These are phyloP conservation scores for Macaranga tanarius DNA, from an alignment of 441 rosid species.

Conservation along the genomic window DNA sequence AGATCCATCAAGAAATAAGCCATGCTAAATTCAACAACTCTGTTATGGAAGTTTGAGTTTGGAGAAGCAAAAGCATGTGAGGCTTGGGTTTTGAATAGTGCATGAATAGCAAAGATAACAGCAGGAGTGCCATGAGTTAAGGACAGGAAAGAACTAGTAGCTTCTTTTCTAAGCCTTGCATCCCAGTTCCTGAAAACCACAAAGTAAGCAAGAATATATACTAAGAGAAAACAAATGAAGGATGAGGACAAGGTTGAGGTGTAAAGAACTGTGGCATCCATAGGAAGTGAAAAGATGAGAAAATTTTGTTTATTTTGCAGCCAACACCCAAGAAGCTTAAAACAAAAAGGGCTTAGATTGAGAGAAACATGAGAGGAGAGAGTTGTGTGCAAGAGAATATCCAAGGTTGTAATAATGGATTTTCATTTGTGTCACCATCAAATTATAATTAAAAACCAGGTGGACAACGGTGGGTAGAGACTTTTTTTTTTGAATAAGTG, in stretches of 20 bases:
- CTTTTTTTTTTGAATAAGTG: too few relatives aligned
- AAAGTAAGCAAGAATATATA: constrained; percentile 50
- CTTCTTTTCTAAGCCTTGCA: constrained; percentile 45
- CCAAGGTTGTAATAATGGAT: background rate
- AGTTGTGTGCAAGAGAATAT: constrained; percentile 6
- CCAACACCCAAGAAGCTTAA: too few relatives aligned
- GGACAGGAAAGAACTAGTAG: constrained; percentile 75
- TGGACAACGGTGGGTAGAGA: too few relatives aligned
- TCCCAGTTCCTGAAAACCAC: constrained; percentile 60
- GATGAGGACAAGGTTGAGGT: constrained; percentile 34
- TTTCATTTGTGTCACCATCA: background rate
- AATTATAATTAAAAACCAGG: background rate
- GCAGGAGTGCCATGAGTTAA: constrained; percentile 82
- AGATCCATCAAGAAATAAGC: constrained; percentile 77
- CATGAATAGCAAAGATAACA: constrained; percentile 42
- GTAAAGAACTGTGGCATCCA: constrained; percentile 20
- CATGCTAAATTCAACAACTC: constrained; percentile 68
- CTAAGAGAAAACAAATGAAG: constrained; percentile 43
- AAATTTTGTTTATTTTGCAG: background rate
- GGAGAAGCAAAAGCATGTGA: constrained; percentile 45
- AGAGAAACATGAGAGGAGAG: constrained; percentile 4
- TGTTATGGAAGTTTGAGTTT: constrained; percentile 48
- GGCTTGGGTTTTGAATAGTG: constrained; percentile 27
- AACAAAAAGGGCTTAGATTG: background rate
- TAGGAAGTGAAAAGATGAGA: background rate